Base-by-base conservation (phyloP, 805 yeast species). In the Alloascoidea hylecoeti region DNA sequence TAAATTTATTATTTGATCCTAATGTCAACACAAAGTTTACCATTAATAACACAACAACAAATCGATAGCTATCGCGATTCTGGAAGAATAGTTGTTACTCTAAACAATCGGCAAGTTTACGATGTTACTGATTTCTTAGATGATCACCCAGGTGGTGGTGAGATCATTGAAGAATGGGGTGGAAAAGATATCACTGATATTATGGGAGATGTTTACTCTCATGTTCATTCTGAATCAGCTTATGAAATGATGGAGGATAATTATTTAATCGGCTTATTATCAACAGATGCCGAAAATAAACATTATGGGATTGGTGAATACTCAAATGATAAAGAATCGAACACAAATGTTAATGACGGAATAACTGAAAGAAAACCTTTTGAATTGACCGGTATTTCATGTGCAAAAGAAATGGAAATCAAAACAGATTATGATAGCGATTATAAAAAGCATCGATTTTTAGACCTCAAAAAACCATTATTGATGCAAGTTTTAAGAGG, bases 51-150 rank as follows among this genome's bases (percentile, higher is more conserved):
- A n/a, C n/a, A n/a, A n/a, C n/a, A n/a, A n/a, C n/a, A n/a, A n/a
- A n/a, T n/a, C n/a, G n/a, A n/a, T n/a, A n/a, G n/a, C n/a, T n/a
- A n/a, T n/a, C n/a, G n/a, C n/a, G n/a, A n/a, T n/a, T n/a, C n/a
- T n/a, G n/a, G n/a, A n/a, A n/a, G n/a, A n/a, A n/a, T n/a, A n/a
- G n/a, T n/a, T 44, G 94, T 88, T 39, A 72, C 94, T 2, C 60
- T 88, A 14, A 74, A 78, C 58, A 56, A 79, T 51, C 68, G 95
- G 51, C 84, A 82, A 48, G 75, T 89, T 32, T 89, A 89, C 56
- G 77, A 89, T 52, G 89, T 89, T 36, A 79, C 94, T 1, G 64
- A 56, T 3, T 81, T 81, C 45, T 49, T 79, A 23, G 77, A 75
- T 17, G 83, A 75, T 49, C 94, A 81, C 55, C 83, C 83, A 1